Evolutionary conservation across 371 early-diverging fungal species (phyloP).

Genomic region (Syncephalis fuscata): DNA sequence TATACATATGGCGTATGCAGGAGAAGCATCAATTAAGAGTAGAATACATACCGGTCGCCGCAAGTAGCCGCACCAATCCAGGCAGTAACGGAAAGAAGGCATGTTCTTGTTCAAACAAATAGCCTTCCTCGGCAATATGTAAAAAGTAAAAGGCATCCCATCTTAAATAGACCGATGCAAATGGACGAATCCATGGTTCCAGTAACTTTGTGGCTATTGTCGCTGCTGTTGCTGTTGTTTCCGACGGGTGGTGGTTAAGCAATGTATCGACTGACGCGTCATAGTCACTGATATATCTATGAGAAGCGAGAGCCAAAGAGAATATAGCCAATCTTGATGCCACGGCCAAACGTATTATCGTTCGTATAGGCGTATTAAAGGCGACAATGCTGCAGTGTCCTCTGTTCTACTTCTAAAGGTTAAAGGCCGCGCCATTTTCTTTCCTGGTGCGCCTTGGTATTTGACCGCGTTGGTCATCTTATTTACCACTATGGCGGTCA

Average conservation of each 20-base stretch:
- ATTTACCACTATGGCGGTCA: too few species aligned
- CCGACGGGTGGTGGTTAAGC: constrained; percentile 10
- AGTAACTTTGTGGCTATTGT: constrained; percentile 3
- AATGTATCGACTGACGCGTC: constrained; percentile 26
- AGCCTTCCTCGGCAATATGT: constrained; percentile 64
- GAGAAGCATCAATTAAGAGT: too few species aligned
- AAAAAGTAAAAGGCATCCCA: constrained; percentile 91
- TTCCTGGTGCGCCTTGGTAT: too few species aligned
- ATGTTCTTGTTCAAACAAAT: constrained; percentile 74
- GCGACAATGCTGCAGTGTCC: too few species aligned
- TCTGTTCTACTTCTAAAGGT: too few species aligned
- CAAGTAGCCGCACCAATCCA: constrained; percentile 25
- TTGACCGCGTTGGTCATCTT: too few species aligned
- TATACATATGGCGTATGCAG: too few species aligned
- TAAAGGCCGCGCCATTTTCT: too few species aligned
- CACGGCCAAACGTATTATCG: constrained; percentile 1
- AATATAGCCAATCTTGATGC: constrained; percentile 13
- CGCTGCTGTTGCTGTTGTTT: neutral
- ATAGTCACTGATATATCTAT: constrained; percentile 28
- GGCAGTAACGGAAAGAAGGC: constrained; percentile 90
- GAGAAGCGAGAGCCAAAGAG: constrained; percentile 19
- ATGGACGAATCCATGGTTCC: constrained; percentile 13
- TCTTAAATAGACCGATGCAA: constrained; percentile 30
- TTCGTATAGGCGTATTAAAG: neutral
- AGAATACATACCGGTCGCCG: constrained; percentile 20